These are phyloP conservation scores for Bondarzewia mesenterica DNA, from an alignment of 1,284 basidiomycete species.

Conservation along the genomic window DNA sequence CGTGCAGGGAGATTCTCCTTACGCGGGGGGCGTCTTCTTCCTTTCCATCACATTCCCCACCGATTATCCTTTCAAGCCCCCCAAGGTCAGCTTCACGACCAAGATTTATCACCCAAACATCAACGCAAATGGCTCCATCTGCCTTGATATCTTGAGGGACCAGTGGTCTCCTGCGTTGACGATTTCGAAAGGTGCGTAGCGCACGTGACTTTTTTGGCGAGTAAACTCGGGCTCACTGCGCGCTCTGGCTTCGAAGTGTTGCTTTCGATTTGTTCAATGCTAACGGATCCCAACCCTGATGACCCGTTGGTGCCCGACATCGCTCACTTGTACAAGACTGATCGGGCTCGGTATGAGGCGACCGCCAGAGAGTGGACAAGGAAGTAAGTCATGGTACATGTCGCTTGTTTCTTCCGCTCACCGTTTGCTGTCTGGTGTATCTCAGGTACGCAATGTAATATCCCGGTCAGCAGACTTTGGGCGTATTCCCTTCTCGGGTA, in stretches of 20 bases:
- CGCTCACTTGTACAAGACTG: slow-evolving; percentile 92
- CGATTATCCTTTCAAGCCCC: slow-evolving; percentile 99
- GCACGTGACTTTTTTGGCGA: background rate
- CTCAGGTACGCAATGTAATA: slow-evolving; percentile 52
- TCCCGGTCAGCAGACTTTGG: slow-evolving; percentile 1
- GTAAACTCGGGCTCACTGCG: background rate
- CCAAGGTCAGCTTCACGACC: slow-evolving; percentile 98
- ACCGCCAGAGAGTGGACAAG: slow-evolving; percentile 96
- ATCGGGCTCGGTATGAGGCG: slow-evolving; percentile 87
- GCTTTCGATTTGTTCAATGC: slow-evolving; percentile 93
- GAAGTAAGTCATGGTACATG: slow-evolving; percentile 59
- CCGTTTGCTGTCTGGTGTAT: slow-evolving; percentile 5
- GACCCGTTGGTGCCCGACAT: slow-evolving; percentile 83
- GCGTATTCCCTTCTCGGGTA: slow-evolving; percentile 3
- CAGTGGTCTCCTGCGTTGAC: slow-evolving; percentile 98
- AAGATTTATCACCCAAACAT: slow-evolving; percentile 98
- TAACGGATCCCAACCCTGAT: slow-evolving; percentile 96
- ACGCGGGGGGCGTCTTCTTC: slow-evolving; percentile 96
- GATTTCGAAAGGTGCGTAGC: slow-evolving; percentile 88
- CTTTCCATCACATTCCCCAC: slow-evolving; percentile 88
- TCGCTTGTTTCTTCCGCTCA: background rate
- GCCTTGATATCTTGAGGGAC: slow-evolving; percentile 94
- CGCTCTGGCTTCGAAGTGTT: slow-evolving; percentile 66
- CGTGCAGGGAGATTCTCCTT: slow-evolving; percentile 82
- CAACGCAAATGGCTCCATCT: slow-evolving; percentile 98